These are phyloP conservation scores for Aurifilum marmelostoma DNA, from an alignment of 2,329 filamentous ascomycete genomes.

Conservation along the genomic window DNA sequence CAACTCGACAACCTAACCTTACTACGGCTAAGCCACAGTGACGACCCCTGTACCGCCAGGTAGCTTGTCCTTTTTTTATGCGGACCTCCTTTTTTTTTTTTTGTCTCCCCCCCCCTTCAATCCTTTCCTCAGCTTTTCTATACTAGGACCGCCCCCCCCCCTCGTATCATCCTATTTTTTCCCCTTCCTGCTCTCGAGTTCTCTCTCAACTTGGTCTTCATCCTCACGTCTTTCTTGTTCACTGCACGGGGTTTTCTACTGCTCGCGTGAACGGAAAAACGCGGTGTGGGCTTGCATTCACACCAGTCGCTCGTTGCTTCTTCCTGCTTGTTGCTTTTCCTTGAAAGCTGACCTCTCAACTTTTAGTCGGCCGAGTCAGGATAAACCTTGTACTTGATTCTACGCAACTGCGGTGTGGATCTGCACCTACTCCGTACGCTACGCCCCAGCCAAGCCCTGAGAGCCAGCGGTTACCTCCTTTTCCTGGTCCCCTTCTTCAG, in stretches of 20 bases:
- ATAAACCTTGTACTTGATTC: slow-evolving; percentile 8
- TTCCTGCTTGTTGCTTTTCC: neutral
- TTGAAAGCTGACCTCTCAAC: neutral
- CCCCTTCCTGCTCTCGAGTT: neutral
- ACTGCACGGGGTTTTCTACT: neutral
- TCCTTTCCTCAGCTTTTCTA: slow-evolving; percentile 10
- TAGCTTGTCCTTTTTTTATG: slow-evolving; percentile 25
- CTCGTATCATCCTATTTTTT: slow-evolving; percentile 7
- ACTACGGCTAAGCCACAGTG: slow-evolving; percentile 26
- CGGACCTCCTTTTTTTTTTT: slow-evolving; percentile 25
- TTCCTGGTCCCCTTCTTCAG: slow-evolving; percentile 1
- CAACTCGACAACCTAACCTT: slow-evolving; percentile 10
- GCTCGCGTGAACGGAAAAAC: slow-evolving; percentile 5
- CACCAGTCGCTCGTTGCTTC: neutral
- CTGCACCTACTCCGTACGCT: slow-evolving; percentile 11
- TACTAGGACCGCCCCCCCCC: slow-evolving; percentile 12
- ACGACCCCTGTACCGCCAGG: slow-evolving; percentile 12
- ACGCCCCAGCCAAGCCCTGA: slow-evolving; percentile 7
- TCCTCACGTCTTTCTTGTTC: neutral
- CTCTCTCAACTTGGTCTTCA: neutral
- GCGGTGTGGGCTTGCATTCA: neutral
- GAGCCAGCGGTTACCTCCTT: slow-evolving; percentile 15
- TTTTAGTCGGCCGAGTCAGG: slow-evolving; percentile 1
- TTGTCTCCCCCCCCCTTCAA: neutral
- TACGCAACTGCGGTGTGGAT: slow-evolving; percentile 8